These are phyloP conservation scores for Coix lacrymajobi DNA, from an alignment of 176 grass and related monocot genomes.

Conservation along the genomic window DNA sequence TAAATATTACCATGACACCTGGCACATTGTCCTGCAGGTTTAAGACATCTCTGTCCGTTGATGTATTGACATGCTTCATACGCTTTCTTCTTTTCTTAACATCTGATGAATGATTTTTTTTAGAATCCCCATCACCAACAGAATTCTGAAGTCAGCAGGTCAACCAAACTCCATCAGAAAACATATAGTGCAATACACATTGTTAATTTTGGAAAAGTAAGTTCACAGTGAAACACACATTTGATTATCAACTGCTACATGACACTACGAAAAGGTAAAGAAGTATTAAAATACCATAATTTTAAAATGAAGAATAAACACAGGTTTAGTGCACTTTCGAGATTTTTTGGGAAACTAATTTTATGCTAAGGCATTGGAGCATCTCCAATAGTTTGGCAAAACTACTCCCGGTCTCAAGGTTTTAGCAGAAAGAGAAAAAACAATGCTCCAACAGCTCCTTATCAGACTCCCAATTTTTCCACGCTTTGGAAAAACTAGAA, in stretches of 20 bases:
- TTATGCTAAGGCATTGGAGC: not conserved
- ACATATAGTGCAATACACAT: slow-evolving; percentile 2
- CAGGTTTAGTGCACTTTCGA: not conserved
- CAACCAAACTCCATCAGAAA: slow-evolving; percentile 25
- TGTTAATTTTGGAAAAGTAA: not conserved
- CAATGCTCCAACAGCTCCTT: no score
- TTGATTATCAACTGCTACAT: not conserved
- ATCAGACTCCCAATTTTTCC: no score
- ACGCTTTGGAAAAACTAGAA: no score
- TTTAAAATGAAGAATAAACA: not conserved
- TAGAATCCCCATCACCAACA: not conserved
- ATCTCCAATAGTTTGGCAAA: no score
- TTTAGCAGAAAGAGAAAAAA: no score
- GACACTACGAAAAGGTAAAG: not conserved
- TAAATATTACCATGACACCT: slow-evolving; percentile 30
- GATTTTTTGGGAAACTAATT: not conserved
- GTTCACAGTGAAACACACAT: not conserved
- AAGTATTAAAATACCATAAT: not conserved
- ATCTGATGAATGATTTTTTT: slow-evolving; percentile 32
- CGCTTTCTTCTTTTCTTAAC: slow-evolving; percentile 39
- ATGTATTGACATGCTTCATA: slow-evolving; percentile 29
- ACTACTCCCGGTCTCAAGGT: no score
- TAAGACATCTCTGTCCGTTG: slow-evolving; percentile 31
- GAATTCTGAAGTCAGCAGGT: slow-evolving; percentile 26
- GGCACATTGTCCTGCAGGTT: slow-evolving; percentile 24